Percentiles rank a stretch among this genome's conserved stretches.
These are phyloP conservation scores for Mytilinidion resinicola DNA, from an alignment of 495 filamentous ascomycete species.

Conservation along the genomic window DNA sequence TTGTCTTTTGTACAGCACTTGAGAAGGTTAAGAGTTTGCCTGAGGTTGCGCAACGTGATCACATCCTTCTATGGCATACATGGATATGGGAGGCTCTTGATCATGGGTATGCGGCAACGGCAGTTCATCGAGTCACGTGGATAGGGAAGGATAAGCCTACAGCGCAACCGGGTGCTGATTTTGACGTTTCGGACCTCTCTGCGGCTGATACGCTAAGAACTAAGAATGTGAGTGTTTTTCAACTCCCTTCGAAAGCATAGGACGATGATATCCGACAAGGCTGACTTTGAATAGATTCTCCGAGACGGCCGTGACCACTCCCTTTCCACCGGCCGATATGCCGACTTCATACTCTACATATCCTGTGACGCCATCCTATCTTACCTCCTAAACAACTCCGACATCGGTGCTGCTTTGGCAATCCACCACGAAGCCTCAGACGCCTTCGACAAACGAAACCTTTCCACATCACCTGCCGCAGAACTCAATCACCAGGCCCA, in stretches of 20 bases:
- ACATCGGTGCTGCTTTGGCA: conserved; percentile 33
- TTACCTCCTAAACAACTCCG: conserved; percentile 48
- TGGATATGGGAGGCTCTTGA: conserved; percentile 68
- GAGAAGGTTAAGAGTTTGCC: conserved; percentile 46
- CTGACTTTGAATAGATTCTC: conserved; percentile 43
- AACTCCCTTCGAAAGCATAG: neutral
- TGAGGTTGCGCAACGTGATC: conserved; percentile 36
- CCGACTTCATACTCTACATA: conserved; percentile 47
- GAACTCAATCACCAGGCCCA: conserved; percentile 36
- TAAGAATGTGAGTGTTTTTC: conserved; percentile 38
- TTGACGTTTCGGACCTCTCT: conserved; percentile 12
- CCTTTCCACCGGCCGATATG: conserved; percentile 43
- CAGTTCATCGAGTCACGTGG: conserved; percentile 44
- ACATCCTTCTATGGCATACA: conserved; percentile 57
- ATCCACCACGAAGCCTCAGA: conserved; percentile 37
- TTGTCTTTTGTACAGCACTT: conserved; percentile 62
- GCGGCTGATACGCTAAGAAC: conserved; percentile 49
- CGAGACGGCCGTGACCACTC: conserved; percentile 50
- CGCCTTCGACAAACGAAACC: conserved; percentile 24
- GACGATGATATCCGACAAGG: neutral
- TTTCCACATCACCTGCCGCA: conserved; percentile 7
- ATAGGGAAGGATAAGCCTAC: conserved; percentile 34
- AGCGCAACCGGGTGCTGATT: neutral
- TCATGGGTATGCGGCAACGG: conserved; percentile 39
- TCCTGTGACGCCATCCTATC: conserved; percentile 57